Evolutionary conservation across 176 grass and related monocot species (phyloP).

Genomic region (Zea mays): Zm-B73-REFERENCE-NAM-5.0 NC_050102.1:12037501-12038000

Average conservation of each 20-base stretch:
- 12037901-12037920: neutral
- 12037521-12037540: too few relatives aligned
- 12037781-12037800: neutral
- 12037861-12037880: neutral
- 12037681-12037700: constrained; percentile 17
- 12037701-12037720: constrained; percentile 40
- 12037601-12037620: too few relatives aligned
- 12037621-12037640: too few relatives aligned
- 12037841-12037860: neutral
- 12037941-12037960: neutral
- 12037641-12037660: too few relatives aligned
- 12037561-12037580: too few relatives aligned
- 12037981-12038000: neutral
- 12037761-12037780: neutral
- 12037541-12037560: too few relatives aligned
- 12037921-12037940: neutral
- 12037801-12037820: constrained; percentile 17
- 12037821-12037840: constrained; percentile 26
- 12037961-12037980: neutral
- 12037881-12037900: constrained; percentile 5
- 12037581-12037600: too few relatives aligned
- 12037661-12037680: too few relatives aligned
- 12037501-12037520: too few relatives aligned
- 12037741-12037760: neutral
- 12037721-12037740: constrained; percentile 18